A percentile compares a stretch with the other conserved stretches of the same genome.
Conservation (phyloP, 441 rosid genomes). For the Eruca vesicaria region DNA sequence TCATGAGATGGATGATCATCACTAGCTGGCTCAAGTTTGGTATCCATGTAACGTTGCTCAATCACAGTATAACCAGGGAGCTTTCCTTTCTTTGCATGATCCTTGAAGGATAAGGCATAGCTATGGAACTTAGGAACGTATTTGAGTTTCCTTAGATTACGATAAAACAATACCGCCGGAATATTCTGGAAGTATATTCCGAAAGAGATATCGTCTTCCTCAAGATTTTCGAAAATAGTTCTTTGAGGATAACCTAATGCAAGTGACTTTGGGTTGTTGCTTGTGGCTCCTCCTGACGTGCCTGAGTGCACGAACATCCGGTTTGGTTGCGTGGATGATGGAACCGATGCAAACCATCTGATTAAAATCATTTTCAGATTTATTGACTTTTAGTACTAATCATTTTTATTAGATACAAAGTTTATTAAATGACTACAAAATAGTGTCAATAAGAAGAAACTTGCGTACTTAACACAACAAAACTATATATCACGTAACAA, state of each 20-base stretch:
- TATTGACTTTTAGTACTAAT: neutral
- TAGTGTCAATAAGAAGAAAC: neutral
- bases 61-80: slow-evolving; percentile 68
- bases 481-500: neutral
- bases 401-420: neutral
- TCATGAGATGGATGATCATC: slow-evolving; percentile 97
- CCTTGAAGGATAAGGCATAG: slow-evolving; percentile 48
- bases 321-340: slow-evolving; percentile 87
- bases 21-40: slow-evolving; percentile 51
- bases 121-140: slow-evolving; percentile 50
- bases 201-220: slow-evolving; percentile 53
- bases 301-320: slow-evolving; percentile 76
- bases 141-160: slow-evolving; percentile 70
- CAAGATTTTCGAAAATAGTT: slow-evolving; percentile 74
- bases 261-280: slow-evolving; percentile 59
- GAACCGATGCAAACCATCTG: slow-evolving; percentile 95
- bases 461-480: neutral
- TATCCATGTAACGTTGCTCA: slow-evolving; percentile 83
- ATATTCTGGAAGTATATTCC: slow-evolving; percentile 81
- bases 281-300: slow-evolving; percentile 78
- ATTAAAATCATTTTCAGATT: neutral
- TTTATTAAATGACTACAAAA: neutral
- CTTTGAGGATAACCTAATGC: slow-evolving; percentile 74
- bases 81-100: slow-evolving; percentile 55
- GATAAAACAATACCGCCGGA: slow-evolving; percentile 72